phyloP scores from a whole-genome alignment of 306 rosid species.

The Sphenostylis stenocarpa region DNA sequence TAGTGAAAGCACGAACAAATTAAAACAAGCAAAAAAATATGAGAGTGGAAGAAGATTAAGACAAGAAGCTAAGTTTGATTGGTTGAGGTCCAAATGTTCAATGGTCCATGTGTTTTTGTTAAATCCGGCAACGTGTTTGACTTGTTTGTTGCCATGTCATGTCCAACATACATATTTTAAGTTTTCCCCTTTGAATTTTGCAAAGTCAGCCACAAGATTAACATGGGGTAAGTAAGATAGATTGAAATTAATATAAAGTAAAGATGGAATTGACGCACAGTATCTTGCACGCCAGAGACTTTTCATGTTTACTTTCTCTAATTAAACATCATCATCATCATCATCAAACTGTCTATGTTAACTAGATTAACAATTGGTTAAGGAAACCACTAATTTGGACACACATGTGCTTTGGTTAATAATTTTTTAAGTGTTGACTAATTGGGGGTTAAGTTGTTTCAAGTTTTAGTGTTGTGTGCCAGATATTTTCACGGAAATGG shows the following conservation, averaged over 20 bases:
- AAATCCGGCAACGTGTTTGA: slow-evolving; percentile 42
- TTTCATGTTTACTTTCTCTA: slow-evolving; percentile 37
- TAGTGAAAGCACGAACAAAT: slow-evolving; percentile 31
- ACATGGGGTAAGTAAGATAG: not conserved
- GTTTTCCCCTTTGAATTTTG: not conserved
- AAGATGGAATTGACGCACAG: slow-evolving; percentile 39
- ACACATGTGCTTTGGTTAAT: not conserved
- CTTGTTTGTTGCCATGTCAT: not conserved
- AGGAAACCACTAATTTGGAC: slow-evolving; percentile 1
- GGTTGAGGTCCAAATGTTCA: not conserved
- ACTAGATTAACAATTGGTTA: slow-evolving; percentile 32
- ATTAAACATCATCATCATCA: slow-evolving; percentile 30
- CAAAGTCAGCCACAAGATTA: slow-evolving; percentile 52
- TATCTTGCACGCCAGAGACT: slow-evolving; percentile 35
- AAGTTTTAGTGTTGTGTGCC: not conserved
- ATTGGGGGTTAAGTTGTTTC: slow-evolving; percentile 6
- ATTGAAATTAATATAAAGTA: not conserved
- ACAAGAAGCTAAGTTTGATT: slow-evolving; percentile 7
- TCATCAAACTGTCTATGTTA: slow-evolving; percentile 26
- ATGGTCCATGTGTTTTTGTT: slow-evolving; percentile 38
- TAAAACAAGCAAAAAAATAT: slow-evolving; percentile 28
- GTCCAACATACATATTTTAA: not conserved
- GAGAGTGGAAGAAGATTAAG: slow-evolving; percentile 30
- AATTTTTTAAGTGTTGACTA: not conserved
- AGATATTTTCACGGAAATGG: slow-evolving; percentile 30